Conservation (phyloP, 139 green algal species). For the Chlorella sorokiniana region DNA sequence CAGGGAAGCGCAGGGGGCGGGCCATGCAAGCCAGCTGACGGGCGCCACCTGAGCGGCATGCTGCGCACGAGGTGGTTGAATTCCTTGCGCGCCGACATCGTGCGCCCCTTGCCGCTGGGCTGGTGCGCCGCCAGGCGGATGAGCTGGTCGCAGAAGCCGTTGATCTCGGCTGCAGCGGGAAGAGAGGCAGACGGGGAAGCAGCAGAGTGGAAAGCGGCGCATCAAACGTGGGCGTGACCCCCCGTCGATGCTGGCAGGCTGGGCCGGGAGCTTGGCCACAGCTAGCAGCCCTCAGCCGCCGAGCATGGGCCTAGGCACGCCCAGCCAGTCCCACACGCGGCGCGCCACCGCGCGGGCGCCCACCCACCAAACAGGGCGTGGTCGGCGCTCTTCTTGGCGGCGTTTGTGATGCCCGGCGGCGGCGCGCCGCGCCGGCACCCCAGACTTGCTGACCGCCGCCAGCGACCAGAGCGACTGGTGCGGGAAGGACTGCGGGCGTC, state of each 20-base stretch:
- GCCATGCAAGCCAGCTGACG: neutral
- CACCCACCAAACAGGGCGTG: constrained; percentile 17
- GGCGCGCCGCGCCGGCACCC: constrained; percentile 52
- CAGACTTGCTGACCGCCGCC: constrained; percentile 75
- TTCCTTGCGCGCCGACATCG: constrained; percentile 53
- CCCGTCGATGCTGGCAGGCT: too few species aligned
- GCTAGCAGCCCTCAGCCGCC: too few species aligned
- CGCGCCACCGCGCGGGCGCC: neutral
- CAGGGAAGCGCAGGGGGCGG: neutral
- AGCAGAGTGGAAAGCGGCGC: too few species aligned
- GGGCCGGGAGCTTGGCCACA: too few species aligned
- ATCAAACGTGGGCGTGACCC: too few species aligned
- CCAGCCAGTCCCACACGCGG: neutral
- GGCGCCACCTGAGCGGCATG: constrained; percentile 59
- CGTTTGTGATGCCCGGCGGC: constrained; percentile 44
- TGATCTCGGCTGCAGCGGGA: constrained; percentile 46
- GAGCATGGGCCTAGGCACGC: neutral
- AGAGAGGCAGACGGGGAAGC: neutral
- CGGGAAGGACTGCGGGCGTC: constrained; percentile 20
- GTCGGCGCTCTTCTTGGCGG: constrained; percentile 32
- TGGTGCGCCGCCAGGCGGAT: constrained; percentile 57
- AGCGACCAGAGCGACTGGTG: constrained; percentile 84
- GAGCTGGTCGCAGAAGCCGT: constrained; percentile 75
- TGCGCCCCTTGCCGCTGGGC: constrained; percentile 19
- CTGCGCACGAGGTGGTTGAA: constrained; percentile 58